Conservation (phyloP, 2,329 filamentous ascomycete genomes). For the Hypoxylon sp. region DNA sequence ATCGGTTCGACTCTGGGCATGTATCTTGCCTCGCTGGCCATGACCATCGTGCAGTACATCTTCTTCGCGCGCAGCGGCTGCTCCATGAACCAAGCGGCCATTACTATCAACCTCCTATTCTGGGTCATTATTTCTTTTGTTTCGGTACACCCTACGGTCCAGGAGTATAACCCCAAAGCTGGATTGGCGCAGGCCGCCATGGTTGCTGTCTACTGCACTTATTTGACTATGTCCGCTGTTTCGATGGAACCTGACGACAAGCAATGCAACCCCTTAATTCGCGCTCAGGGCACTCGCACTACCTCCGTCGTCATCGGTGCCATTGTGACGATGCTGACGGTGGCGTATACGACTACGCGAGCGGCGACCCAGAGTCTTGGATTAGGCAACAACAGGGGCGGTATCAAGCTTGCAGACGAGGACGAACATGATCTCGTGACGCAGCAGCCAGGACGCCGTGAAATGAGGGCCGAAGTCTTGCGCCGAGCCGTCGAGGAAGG, state of each 20-base stretch:
- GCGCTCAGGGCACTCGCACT: constrained; percentile 87
- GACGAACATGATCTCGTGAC: constrained; percentile 92
- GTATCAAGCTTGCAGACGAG: constrained; percentile 74
- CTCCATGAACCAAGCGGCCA: constrained; percentile 96
- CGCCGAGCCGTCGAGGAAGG: constrained; percentile 94
- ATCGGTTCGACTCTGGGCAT: constrained; percentile 94
- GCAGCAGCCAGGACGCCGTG: constrained; percentile 85
- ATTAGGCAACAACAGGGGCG: constrained; percentile 72
- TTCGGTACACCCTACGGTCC: constrained; percentile 90
- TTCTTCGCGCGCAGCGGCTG: constrained; percentile 90
- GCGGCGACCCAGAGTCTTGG: constrained; percentile 92
- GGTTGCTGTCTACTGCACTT: constrained; percentile 98
- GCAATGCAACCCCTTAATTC: constrained; percentile 92
- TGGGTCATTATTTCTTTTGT: constrained; percentile 85
- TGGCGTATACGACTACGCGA: constrained; percentile 97
- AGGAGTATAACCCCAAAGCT: constrained; percentile 92
- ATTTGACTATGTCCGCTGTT: constrained; percentile 97
- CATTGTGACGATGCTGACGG: constrained; percentile 95
- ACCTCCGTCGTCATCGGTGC: constrained; percentile 94
- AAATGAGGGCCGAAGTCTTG: constrained; percentile 94
- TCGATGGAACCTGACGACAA: constrained; percentile 98
- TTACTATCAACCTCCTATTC: constrained; percentile 91
- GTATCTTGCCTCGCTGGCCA: constrained; percentile 90
- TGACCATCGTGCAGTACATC: constrained; percentile 97
- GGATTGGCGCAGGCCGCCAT: constrained; percentile 98